Conservation (phyloP, 2,329 filamentous ascomycete genomes). For the Chaetomium olivaceum region DNA sequence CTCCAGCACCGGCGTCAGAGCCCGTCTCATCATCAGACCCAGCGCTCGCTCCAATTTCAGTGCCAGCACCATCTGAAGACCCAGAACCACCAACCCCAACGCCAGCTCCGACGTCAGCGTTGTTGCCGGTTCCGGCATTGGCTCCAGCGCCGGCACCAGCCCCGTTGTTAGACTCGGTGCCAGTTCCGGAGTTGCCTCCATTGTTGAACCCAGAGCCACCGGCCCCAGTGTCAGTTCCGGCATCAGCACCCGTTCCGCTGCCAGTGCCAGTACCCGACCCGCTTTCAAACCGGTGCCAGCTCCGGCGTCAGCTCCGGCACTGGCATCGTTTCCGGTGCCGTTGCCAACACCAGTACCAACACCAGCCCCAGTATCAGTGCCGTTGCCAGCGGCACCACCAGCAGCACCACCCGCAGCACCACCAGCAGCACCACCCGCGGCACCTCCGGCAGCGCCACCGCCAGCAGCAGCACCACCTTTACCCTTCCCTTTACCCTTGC, state of each 20-base stretch:
- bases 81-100: not conserved
- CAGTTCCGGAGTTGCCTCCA: not conserved
- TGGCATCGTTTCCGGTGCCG: not conserved
- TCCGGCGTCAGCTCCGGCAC: not conserved
- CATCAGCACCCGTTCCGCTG: not conserved
- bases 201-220: not conserved
- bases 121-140: not conserved
- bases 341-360: not conserved
- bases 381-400: not conserved
- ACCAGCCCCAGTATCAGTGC: not conserved
- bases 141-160: not conserved
- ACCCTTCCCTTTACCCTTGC: conserved; percentile 11
- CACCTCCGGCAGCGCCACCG: not conserved
- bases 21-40: not conserved
- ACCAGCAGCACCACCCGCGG: not conserved
- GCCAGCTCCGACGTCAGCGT: not conserved
- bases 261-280: not conserved
- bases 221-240: not conserved
- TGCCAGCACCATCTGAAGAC: not conserved
- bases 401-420: not conserved
- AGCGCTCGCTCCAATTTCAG: not conserved
- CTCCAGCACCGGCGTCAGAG: not conserved
- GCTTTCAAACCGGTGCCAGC: not conserved
- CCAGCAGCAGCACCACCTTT: not conserved
- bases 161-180: too few species aligned